Conservation (phyloP, 768 basidiomycete species). For the Boletus sp. region DNA sequence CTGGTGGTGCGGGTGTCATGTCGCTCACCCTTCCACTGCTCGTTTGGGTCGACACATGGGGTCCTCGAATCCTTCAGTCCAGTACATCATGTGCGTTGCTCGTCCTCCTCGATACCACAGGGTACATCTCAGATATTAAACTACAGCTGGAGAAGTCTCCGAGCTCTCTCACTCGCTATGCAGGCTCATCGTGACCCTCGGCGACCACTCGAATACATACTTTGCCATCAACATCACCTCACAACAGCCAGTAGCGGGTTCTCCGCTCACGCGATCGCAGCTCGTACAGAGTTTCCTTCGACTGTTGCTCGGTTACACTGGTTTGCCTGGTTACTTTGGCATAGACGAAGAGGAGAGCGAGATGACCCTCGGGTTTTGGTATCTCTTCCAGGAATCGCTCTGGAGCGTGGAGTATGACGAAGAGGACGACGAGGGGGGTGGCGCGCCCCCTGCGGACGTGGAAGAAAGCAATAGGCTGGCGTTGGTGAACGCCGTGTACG, state of each 20-base stretch:
- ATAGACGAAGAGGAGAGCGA: conserved; percentile 88
- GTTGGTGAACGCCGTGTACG: conserved; percentile 74
- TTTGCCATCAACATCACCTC: conserved; percentile 68
- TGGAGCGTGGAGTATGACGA: conserved; percentile 64
- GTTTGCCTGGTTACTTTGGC: conserved; percentile 72
- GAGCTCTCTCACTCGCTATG: conserved; percentile 70
- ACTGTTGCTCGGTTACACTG: conserved; percentile 70
- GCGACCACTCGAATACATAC: conserved; percentile 84
- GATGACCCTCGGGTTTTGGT: conserved; percentile 87
- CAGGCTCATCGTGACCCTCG: conserved; percentile 76
- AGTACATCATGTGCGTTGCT: conserved; percentile 35
- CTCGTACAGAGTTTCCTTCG: conserved; percentile 71
- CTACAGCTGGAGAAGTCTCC: conserved; percentile 35
- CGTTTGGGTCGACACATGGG: conserved; percentile 67
- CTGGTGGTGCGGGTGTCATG: conserved; percentile 64
- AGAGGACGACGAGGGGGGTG: conserved; percentile 30
- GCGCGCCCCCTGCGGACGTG: conserved; percentile 15
- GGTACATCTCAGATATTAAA: not conserved
- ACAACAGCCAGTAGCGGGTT: conserved; percentile 34
- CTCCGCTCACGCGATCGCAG: conserved; percentile 41
- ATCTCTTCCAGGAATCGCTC: conserved; percentile 82
- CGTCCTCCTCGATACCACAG: not conserved
- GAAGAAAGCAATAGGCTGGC: conserved; percentile 42
- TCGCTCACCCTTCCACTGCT: conserved; percentile 84
- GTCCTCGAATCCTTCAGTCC: conserved; percentile 43